These are phyloP conservation scores for Begonia loranthoides DNA, from an alignment of 306 rosid species.

Conservation along the genomic window DNA sequence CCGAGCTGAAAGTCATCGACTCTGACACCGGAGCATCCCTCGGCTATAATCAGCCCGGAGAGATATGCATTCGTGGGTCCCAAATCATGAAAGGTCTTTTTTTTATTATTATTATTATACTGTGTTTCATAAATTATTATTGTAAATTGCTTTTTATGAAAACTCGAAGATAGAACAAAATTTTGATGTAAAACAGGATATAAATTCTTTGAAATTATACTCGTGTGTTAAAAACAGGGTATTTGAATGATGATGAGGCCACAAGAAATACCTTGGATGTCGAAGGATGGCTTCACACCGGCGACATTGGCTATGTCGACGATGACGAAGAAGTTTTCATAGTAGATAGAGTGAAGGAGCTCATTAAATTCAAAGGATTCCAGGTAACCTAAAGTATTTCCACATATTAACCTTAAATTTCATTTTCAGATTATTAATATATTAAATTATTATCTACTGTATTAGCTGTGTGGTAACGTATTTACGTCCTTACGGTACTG, in stretches of 20 bases:
- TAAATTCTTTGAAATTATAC: neutral
- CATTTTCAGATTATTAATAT: neutral
- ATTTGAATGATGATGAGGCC: constrained; percentile 47
- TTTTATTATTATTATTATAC: neutral
- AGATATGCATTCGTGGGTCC: constrained; percentile 67
- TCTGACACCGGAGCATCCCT: constrained; percentile 51
- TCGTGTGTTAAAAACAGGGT: constrained; percentile 25
- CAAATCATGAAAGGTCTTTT: constrained; percentile 73
- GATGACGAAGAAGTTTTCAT: constrained; percentile 72
- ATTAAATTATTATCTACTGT: too few relatives aligned
- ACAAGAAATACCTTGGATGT: constrained; percentile 51
- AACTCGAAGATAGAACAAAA: neutral
- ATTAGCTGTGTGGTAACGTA: neutral
- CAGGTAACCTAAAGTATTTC: constrained; percentile 28
- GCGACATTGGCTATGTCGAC: constrained; percentile 77
- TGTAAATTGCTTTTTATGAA: neutral
- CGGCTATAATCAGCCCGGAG: constrained; percentile 54
- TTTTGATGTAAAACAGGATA: neutral
- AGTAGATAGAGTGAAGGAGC: constrained; percentile 76
- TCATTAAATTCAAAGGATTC: constrained; percentile 88
- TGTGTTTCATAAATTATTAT: neutral
- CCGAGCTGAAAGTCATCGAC: constrained; percentile 70
- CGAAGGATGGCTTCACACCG: constrained; percentile 88
- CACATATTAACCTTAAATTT: neutral
- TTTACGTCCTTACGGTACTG: too few relatives aligned